These are phyloP conservation scores for Panaeolus papilionaceus DNA, from an alignment of 768 basidiomycete species.

Conservation along the genomic window DNA sequence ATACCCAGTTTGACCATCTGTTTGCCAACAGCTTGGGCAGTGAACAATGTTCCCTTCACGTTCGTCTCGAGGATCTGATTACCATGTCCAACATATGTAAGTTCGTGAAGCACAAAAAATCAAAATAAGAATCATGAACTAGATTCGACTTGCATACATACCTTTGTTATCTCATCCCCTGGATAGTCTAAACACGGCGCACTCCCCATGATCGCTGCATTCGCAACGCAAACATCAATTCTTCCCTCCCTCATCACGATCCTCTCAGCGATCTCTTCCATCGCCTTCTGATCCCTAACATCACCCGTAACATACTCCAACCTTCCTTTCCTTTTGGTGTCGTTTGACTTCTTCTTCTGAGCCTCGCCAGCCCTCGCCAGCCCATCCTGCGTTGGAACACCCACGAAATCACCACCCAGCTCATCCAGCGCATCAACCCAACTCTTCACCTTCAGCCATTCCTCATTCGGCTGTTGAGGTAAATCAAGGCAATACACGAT, in stretches of 20 bases:
- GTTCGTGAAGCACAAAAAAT: too few species aligned
- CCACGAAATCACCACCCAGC: not conserved
- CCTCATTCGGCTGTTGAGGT: slow-evolving; percentile 49
- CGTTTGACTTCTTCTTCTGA: not conserved
- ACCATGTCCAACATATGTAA: too few species aligned
- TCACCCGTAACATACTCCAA: slow-evolving; percentile 59
- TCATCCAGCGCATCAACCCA: slow-evolving; percentile 44
- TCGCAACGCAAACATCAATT: slow-evolving; percentile 70
- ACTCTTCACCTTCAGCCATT: slow-evolving; percentile 53
- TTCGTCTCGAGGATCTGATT: slow-evolving; percentile 59
- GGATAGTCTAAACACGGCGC: slow-evolving; percentile 63
- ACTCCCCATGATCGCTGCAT: slow-evolving; percentile 63
- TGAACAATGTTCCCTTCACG: slow-evolving; percentile 61
- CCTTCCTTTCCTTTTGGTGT: slow-evolving; percentile 32
- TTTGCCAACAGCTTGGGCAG: slow-evolving; percentile 64
- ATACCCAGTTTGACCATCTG: slow-evolving; percentile 58
- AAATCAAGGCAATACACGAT: slow-evolving; percentile 68
- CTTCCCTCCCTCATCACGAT: slow-evolving; percentile 65
- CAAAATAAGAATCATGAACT: too few species aligned
- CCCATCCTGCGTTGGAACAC: not conserved
- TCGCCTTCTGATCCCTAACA: slow-evolving; percentile 58
- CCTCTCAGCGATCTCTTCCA: slow-evolving; percentile 53
- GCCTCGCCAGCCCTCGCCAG: too few species aligned
- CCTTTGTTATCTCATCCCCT: slow-evolving; percentile 61
- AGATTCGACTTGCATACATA: slow-evolving; percentile 34